Evolutionary conservation across 805 yeast species (phyloP), one percentile per base, ranked within the genome.

Genomic region (Candida verbasci): DNA sequence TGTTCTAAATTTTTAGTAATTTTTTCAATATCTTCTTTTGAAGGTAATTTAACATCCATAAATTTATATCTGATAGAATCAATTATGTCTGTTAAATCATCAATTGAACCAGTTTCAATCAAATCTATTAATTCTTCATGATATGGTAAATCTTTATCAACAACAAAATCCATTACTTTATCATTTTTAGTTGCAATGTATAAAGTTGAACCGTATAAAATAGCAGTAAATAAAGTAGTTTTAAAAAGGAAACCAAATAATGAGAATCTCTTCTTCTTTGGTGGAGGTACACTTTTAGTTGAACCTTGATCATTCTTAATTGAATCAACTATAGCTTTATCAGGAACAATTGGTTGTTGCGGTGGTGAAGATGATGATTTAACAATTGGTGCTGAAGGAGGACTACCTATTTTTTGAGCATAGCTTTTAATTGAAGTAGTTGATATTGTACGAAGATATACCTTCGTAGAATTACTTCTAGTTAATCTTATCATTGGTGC

Each of bases 181-280:
- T 67, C 72, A 45, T 58, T 65, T 46, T 65, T 67, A 39, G 72
- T 65, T 34, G 72, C 71, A 26, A 45, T 60, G 38, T 46, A 67
- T 42, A 66, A 50, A 10, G 68, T 56, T 16, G 64, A 62, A 2
- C 71, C 73, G 39, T 66, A 66, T 6, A 47, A 50, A 12, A 57
- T 50, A 7, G 63, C 41, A 6, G 58, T 54, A 17, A 52, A 35
- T 8, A 60, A 38, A 9, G 56, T 43, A 10, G 63, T 47, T 34
- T 54, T 58, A 45, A 65, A 46, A 31, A 66, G 40, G 29, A 62
- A 53, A 3, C 58, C 53, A 20, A 54, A 38, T 23, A 64, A 43
- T 6, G 69, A 56, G 38, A 54, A 57, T 36, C 46, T 45, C 56
- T 61, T 62, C 42, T 52, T 49, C 28, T 42, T 45, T 22, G 41